These are phyloP conservation scores for Malassezia pachydermatis DNA, from an alignment of 1,284 basidiomycete genomes.

Conservation along the genomic window DNA sequence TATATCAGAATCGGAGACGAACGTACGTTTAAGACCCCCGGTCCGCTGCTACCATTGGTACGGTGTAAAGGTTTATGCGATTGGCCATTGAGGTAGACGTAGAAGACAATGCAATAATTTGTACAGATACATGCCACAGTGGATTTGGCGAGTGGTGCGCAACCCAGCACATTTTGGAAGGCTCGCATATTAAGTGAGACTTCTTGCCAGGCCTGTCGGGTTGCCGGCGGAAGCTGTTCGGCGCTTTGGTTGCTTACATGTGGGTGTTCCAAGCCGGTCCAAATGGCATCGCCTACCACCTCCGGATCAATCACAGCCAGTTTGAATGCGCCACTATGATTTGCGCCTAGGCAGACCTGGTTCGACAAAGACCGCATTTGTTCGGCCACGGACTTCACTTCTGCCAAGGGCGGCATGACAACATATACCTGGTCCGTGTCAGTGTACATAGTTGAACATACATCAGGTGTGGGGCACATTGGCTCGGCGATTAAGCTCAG, in stretches of 20 bases:
- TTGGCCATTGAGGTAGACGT: slow-evolving; percentile 7
- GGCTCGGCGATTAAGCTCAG: slow-evolving; percentile 67
- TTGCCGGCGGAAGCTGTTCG: not conserved
- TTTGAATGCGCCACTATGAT: slow-evolving; percentile 51
- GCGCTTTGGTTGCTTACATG: not conserved
- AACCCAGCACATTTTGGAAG: slow-evolving; percentile 8
- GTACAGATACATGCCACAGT: slow-evolving; percentile 15
- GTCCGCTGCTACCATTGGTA: not conserved
- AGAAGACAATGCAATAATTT: slow-evolving; percentile 12
- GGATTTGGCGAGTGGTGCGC: slow-evolving; percentile 6
- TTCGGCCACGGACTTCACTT: slow-evolving; percentile 68
- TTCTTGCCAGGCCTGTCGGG: not conserved
- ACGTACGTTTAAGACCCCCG: slow-evolving; percentile 16
- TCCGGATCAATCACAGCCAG: slow-evolving; percentile 58
- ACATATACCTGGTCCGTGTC: slow-evolving; percentile 60
- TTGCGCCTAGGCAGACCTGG: slow-evolving; percentile 62
- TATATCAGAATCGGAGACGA: not conserved
- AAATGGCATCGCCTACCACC: slow-evolving; percentile 67
- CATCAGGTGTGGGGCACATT: slow-evolving; percentile 76
- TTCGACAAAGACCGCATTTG: slow-evolving; percentile 65
- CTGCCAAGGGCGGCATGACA: slow-evolving; percentile 64
- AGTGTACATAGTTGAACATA: slow-evolving; percentile 49
- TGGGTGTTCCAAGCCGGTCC: slow-evolving; percentile 65
- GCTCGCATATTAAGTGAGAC: slow-evolving; percentile 13
- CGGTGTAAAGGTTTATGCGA: not conserved